Conservation (phyloP, 148 eudicot genomes). For the Oxyria digyna region DNA sequence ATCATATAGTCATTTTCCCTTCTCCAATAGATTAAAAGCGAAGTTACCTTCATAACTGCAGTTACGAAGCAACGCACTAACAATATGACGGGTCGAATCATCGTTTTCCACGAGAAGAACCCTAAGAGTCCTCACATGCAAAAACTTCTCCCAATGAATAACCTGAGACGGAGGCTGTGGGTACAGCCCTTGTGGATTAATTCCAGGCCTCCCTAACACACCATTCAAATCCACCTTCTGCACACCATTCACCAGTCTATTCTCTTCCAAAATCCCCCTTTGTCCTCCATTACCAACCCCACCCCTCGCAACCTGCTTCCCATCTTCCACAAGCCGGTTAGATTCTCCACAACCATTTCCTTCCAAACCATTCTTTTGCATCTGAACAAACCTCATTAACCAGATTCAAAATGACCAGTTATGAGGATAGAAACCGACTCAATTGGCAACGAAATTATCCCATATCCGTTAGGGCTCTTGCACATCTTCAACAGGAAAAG, state of each 20-base stretch:
- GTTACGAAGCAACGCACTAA: conserved; percentile 65
- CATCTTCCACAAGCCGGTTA: neutral
- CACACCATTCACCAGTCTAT: conserved; percentile 24
- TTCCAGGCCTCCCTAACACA: conserved; percentile 11
- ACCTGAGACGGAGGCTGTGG: conserved; percentile 28
- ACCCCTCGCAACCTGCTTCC: conserved; percentile 17
- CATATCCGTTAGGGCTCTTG: conserved; percentile 20
- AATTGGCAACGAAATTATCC: conserved; percentile 15
- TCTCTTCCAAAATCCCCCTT: conserved; percentile 30
- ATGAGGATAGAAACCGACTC: conserved; percentile 20
- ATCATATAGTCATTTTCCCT: neutral
- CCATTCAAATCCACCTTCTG: conserved; percentile 14
- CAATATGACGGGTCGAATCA: conserved; percentile 74
- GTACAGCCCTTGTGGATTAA: conserved; percentile 19
- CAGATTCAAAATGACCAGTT: conserved; percentile 34
- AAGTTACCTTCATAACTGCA: conserved; percentile 75
- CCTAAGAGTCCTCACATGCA: conserved; percentile 52
- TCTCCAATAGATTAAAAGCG: neutral
- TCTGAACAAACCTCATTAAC: conserved; percentile 48
- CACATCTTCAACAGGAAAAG: conserved; percentile 26
- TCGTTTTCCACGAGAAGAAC: conserved; percentile 70
- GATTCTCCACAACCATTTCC: conserved; percentile 10
- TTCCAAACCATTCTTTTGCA: conserved; percentile 21
- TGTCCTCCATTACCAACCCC: conserved; percentile 29
- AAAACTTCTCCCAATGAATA: conserved; percentile 65